Evolutionary conservation across 164 flowering plant genomes (phyloP).

Genomic region (Umbilicus rupestris): DNA sequence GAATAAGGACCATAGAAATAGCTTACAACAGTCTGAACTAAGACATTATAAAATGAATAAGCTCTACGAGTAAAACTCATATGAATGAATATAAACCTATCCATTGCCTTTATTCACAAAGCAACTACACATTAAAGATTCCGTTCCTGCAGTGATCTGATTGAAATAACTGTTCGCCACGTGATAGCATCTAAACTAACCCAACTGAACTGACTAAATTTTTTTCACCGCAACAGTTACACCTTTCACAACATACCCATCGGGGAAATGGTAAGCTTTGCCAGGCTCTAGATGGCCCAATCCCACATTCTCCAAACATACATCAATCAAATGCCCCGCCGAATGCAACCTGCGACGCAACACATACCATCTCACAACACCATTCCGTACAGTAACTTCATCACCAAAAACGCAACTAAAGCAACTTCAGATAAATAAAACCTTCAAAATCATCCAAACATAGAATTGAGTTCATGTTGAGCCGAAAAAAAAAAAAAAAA

Average conservation of each 20-base stretch:
- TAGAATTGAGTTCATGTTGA: slow-evolving; percentile 64
- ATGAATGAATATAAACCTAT: too few species aligned
- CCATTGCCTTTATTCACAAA: too few species aligned
- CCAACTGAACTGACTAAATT: background rate
- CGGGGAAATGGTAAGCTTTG: slow-evolving; percentile 79
- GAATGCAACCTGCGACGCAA: slow-evolving; percentile 60
- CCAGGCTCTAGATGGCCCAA: slow-evolving; percentile 52
- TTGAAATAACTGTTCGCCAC: too few species aligned
- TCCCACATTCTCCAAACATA: slow-evolving; percentile 53
- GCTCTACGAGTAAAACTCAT: too few species aligned
- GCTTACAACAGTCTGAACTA: too few species aligned
- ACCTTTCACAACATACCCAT: slow-evolving; percentile 45
- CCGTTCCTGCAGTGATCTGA: too few species aligned
- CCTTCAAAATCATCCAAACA: slow-evolving; percentile 23
- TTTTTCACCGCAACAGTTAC: background rate
- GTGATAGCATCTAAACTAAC: background rate
- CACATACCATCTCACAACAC: background rate
- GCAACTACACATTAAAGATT: too few species aligned
- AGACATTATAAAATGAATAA: too few species aligned
- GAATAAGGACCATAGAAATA: background rate
- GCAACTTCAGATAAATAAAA: background rate
- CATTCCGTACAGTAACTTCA: background rate
- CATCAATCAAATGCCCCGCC: slow-evolving; percentile 83
- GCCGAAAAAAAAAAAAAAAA: background rate
- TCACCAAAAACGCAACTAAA: background rate